A percentile compares a stretch with the other conserved stretches of the same genome.
Evolutionary conservation across 2,329 filamentous ascomycete species (phyloP).

Genomic region (Hypocrella siamensis): DNA sequence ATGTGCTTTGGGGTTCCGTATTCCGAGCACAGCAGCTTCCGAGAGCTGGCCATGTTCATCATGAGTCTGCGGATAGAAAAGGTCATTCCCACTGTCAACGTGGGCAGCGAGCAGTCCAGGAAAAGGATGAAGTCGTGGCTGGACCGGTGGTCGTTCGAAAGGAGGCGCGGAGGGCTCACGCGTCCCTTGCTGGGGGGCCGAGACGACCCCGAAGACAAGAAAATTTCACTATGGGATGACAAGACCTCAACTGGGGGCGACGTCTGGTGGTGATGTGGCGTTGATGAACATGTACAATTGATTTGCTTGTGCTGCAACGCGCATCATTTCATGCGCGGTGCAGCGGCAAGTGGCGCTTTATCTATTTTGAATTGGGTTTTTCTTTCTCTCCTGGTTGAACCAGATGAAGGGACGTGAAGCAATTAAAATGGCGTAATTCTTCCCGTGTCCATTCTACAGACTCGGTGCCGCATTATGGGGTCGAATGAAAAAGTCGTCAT

Average conservation of each 20-base stretch:
- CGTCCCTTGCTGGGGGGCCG: conserved; percentile 24
- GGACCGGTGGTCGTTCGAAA: conserved; percentile 45
- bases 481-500: neutral
- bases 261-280: conserved; percentile 20
- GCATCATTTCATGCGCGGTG: neutral
- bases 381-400: no score
- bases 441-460: neutral
- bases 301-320: no score
- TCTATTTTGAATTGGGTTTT: no score
- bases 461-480: neutral
- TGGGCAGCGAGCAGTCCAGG: conserved; percentile 41
- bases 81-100: conserved; percentile 87
- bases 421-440: no score
- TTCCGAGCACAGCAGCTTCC: conserved; percentile 87
- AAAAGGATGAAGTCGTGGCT: conserved; percentile 49
- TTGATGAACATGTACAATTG: no score
- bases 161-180: conserved; percentile 38
- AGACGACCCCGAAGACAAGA: conserved; percentile 13
- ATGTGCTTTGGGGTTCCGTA: conserved; percentile 92
- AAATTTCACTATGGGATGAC: conserved; percentile 21
- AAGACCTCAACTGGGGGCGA: conserved; percentile 21
- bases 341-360: no score
- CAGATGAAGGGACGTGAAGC: no score
- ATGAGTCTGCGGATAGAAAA: conserved; percentile 76
- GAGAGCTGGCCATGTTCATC: conserved; percentile 86